Conservation (phyloP, 495 filamentous ascomycete genomes). For the Pyrenula massariospora region DNA sequence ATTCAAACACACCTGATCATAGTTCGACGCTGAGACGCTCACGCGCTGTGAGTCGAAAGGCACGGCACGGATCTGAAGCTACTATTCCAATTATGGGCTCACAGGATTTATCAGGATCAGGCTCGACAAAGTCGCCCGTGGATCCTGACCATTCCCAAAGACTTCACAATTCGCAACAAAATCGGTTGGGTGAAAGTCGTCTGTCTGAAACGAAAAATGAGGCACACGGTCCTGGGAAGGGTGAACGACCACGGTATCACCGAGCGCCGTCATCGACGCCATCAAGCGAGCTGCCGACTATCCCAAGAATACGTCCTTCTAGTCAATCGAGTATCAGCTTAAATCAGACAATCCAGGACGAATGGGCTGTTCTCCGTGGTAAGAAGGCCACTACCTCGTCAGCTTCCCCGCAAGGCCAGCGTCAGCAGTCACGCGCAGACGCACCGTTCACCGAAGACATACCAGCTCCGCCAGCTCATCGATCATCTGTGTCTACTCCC, state of each 20-base stretch:
- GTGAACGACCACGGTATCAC: slow-evolving; percentile 18
- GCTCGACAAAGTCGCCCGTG: neutral
- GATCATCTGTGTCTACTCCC: slow-evolving; percentile 11
- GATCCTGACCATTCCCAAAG: neutral
- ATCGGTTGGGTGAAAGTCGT: neutral
- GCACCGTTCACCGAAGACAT: slow-evolving; percentile 19
- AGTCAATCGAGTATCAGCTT: neutral
- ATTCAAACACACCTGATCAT: neutral
- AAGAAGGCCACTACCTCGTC: neutral
- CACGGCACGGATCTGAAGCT: neutral
- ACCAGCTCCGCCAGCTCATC: slow-evolving; percentile 41
- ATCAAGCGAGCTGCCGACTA: slow-evolving; percentile 41
- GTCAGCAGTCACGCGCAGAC: neutral
- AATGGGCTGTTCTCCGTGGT: neutral
- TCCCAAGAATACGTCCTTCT: slow-evolving; percentile 39
- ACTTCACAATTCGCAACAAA: neutral
- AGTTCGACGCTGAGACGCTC: neutral
- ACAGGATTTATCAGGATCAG: neutral
- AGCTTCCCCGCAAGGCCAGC: neutral
- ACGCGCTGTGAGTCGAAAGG: neutral
- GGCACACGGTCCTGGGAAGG: slow-evolving; percentile 1
- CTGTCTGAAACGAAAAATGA: neutral
- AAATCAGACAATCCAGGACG: neutral
- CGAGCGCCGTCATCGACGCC: slow-evolving; percentile 47
- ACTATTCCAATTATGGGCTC: neutral